These are phyloP conservation scores for Diaporthe caulivora DNA, from an alignment of 2,329 filamentous ascomycete species.

Conservation along the genomic window DNA sequence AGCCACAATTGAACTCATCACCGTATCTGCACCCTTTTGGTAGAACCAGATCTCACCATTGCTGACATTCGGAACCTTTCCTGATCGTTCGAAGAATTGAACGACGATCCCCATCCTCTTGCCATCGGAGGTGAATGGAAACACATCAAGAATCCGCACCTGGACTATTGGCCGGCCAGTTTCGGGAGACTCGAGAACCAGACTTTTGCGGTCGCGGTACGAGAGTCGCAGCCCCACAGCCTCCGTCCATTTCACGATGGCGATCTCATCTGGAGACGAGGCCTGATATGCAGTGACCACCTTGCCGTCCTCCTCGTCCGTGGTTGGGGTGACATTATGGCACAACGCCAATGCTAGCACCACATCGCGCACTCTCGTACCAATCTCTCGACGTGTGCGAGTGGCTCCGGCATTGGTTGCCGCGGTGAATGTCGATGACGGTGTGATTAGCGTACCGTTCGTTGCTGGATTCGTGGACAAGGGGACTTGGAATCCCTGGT, in stretches of 20 bases:
- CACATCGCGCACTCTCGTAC: constrained; percentile 90
- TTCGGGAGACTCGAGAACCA: constrained; percentile 83
- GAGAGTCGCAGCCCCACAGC: constrained; percentile 87
- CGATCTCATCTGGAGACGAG: constrained; percentile 97
- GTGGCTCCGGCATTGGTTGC: constrained; percentile 75
- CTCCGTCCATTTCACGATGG: constrained; percentile 96
- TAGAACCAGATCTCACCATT: constrained; percentile 96
- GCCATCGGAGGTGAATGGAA: constrained; percentile 97
- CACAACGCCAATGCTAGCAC: constrained; percentile 93
- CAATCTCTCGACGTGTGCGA: constrained; percentile 91
- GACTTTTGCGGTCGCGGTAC: constrained; percentile 87
- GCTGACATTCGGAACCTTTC: constrained; percentile 61
- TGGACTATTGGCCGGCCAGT: constrained; percentile 81
- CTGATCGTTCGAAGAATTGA: constrained; percentile 77
- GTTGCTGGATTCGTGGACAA: constrained; percentile 58
- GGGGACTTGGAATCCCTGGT: constrained; percentile 79
- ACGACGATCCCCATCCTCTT: constrained; percentile 99
- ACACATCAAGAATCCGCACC: constrained; percentile 91
- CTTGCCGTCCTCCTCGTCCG: constrained; percentile 84
- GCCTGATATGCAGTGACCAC: constrained; percentile 91
- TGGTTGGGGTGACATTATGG: constrained; percentile 95
- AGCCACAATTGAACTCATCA: constrained; percentile 96
- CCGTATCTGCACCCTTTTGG: constrained; percentile 97
- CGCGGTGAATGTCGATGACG: constrained; percentile 77
- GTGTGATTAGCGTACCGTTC: constrained; percentile 74